Conservation (phyloP, 1,284 basidiomycete species). For the Trichosporon sp. region DNA sequence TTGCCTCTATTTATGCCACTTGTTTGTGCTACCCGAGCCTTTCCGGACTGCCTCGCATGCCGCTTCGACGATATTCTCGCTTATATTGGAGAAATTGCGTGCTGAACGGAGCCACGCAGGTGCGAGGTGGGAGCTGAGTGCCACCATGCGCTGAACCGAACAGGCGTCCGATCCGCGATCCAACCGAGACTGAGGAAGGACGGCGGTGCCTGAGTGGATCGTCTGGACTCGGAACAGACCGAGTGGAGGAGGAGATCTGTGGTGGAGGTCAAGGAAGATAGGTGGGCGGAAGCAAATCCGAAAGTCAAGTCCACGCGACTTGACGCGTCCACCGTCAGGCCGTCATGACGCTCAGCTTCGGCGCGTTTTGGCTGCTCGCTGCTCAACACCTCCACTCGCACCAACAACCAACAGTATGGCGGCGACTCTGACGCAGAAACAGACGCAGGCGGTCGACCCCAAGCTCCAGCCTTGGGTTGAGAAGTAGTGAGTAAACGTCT, state of each 20-base stretch:
- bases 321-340: conserved; percentile 25
- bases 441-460: conserved; percentile 58
- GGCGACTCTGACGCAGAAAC: conserved; percentile 16
- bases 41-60: too few species aligned
- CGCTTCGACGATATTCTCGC: neutral
- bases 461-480: conserved; percentile 93
- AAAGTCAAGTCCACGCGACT: neutral
- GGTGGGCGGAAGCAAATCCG: neutral
- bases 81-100: neutral
- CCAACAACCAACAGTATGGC: conserved; percentile 17
- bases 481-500: conserved; percentile 72
- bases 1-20: conserved; percentile 1
- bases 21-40: conserved; percentile 1
- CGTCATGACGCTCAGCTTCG: conserved; percentile 20
- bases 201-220: neutral
- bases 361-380: conserved; percentile 2
- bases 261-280: neutral
- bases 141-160: neutral
- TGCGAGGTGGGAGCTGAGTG: neutral
- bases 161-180: neutral
- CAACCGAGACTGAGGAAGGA: neutral
- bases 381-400: neutral
- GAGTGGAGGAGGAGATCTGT: neutral
- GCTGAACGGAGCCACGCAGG: neutral
- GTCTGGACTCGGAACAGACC: neutral